These are phyloP conservation scores for Penicillium crystallinum DNA, from an alignment of 495 filamentous ascomycete genomes.

Conservation along the genomic window DNA sequence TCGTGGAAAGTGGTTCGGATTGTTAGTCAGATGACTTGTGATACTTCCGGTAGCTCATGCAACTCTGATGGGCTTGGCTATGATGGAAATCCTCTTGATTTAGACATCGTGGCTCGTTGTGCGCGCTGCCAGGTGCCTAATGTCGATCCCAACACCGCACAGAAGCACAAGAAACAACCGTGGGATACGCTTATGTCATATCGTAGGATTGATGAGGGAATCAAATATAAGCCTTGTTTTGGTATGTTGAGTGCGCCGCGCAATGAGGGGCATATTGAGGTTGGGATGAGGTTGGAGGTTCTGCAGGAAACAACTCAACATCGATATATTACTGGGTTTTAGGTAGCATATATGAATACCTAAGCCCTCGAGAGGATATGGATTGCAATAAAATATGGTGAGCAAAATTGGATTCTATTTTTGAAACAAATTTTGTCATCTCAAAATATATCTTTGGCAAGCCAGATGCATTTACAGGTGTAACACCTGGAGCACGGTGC, in stretches of 20 bases:
- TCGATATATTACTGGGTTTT: slow-evolving; percentile 49
- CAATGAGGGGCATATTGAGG: slow-evolving; percentile 45
- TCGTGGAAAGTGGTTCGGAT: slow-evolving; percentile 73
- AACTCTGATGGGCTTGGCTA: not conserved
- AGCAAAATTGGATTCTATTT: no score
- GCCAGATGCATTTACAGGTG: no score
- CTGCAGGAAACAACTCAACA: slow-evolving; percentile 53
- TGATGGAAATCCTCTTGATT: slow-evolving; percentile 16
- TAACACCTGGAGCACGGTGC: no score
- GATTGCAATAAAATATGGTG: not conserved
- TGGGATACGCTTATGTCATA: slow-evolving; percentile 66
- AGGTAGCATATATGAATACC: not conserved
- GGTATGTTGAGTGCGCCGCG: slow-evolving; percentile 76
- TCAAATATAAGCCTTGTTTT: slow-evolving; percentile 65
- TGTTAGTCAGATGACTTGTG: not conserved
- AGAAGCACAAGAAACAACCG: slow-evolving; percentile 67
- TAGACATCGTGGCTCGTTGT: slow-evolving; percentile 66
- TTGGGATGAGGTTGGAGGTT: slow-evolving; percentile 52
- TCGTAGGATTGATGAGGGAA: slow-evolving; percentile 70
- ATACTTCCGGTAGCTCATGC: not conserved
- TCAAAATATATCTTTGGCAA: no score
- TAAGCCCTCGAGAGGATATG: not conserved
- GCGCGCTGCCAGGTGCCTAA: slow-evolving; percentile 83
- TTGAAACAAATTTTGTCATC: no score
- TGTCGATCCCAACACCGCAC: slow-evolving; percentile 66